A percentile compares a stretch with the other conserved stretches of the same genome.
These are phyloP conservation scores for Entomophthora muscae DNA, from an alignment of 371 early-diverging fungal species.

Conservation along the genomic window DNA sequence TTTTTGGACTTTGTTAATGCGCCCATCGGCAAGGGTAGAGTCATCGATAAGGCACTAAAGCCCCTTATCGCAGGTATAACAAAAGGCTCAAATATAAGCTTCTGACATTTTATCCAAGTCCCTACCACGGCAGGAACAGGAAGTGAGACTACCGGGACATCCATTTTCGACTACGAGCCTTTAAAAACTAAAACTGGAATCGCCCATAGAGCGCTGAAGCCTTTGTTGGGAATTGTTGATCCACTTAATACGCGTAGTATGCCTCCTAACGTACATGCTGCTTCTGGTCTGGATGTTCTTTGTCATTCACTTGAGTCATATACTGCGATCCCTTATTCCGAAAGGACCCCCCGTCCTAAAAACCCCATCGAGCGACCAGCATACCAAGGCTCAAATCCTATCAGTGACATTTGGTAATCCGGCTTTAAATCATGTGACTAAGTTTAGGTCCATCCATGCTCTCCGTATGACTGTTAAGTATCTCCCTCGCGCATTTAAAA, in stretches of 20 bases:
- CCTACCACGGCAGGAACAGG: conserved; percentile 81
- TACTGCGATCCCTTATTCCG: conserved; percentile 72
- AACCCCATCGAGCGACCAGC: conserved; percentile 76
- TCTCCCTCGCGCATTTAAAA: conserved; percentile 48
- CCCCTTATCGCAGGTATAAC: conserved; percentile 60
- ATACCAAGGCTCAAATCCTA: conserved; percentile 84
- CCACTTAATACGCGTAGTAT: conserved; percentile 71
- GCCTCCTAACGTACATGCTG: conserved; percentile 68
- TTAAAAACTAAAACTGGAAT: conserved; percentile 80
- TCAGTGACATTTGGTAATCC: conserved; percentile 66
- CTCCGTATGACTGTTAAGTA: conserved; percentile 64
- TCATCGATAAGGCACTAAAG: conserved; percentile 46
- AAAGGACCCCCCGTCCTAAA: conserved; percentile 58
- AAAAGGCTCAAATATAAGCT: background rate
- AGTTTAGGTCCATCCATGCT: conserved; percentile 38
- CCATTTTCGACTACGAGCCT: conserved; percentile 79
- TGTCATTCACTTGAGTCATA: conserved; percentile 83
- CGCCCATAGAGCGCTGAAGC: conserved; percentile 70
- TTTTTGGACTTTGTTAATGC: conserved; percentile 85
- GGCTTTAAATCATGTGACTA: background rate
- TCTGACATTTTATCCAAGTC: conserved; percentile 18
- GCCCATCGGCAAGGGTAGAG: conserved; percentile 74
- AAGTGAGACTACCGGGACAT: conserved; percentile 75
- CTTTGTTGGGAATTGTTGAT: conserved; percentile 72
- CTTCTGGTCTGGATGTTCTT: conserved; percentile 76